These are phyloP conservation scores for Russula olivacea DNA, from an alignment of 768 basidiomycete genomes.

Conservation along the genomic window DNA sequence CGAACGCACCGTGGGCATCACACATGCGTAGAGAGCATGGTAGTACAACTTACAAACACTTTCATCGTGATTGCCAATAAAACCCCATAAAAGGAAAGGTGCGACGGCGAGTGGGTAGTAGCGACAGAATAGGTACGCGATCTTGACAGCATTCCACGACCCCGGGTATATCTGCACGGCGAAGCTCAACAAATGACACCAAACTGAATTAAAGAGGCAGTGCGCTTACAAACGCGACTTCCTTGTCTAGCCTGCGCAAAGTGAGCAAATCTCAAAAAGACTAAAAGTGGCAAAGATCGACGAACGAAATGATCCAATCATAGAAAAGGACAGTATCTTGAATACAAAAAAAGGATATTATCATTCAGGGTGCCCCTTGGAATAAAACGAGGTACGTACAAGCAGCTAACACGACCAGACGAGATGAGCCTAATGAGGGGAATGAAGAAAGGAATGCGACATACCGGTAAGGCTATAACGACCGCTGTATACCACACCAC, in stretches of 20 bases:
- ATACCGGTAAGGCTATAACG: constrained; percentile 15
- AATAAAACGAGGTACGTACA: constrained; percentile 1
- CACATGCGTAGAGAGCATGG: constrained; percentile 13
- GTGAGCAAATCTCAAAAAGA: background rate
- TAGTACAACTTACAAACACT: background rate
- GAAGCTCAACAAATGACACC: background rate
- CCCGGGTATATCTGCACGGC: constrained; percentile 16
- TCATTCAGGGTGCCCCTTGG: background rate
- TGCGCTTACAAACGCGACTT: constrained; percentile 9
- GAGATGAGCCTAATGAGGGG: background rate
- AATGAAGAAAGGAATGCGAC: background rate
- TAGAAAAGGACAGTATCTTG: constrained; percentile 23
- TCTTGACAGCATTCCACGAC: constrained; percentile 16
- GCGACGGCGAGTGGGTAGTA: constrained; percentile 18
- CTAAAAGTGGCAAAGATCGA: background rate
- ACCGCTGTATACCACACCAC: constrained; percentile 8
- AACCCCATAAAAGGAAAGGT: constrained; percentile 19
- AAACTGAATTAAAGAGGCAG: background rate
- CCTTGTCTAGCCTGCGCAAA: constrained; percentile 16
- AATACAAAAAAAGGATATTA: background rate
- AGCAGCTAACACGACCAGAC: background rate
- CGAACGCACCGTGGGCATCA: constrained; percentile 15
- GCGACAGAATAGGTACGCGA: constrained; percentile 22
- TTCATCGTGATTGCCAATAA: background rate
- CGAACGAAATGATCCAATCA: constrained; percentile 25